Conservation (phyloP, 2,329 filamentous ascomycete genomes). For the Talaromyces amestolkiae region DNA sequence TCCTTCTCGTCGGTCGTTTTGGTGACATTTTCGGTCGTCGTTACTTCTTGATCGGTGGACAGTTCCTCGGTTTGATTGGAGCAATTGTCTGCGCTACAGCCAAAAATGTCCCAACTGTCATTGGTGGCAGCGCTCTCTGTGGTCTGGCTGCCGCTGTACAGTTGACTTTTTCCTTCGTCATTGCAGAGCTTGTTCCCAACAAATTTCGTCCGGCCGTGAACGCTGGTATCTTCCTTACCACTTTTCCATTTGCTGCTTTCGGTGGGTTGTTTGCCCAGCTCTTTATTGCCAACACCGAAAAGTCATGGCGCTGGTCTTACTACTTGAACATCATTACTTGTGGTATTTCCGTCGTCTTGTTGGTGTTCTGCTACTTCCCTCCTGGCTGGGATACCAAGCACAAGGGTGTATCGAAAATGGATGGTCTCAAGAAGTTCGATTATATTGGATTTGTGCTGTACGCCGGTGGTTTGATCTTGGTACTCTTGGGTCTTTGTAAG, state of each 20-base stretch:
- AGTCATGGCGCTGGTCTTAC: slow-evolving; percentile 52
- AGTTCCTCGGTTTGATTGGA: slow-evolving; percentile 35
- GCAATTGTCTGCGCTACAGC: slow-evolving; percentile 40
- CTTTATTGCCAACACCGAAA: slow-evolving; percentile 43
- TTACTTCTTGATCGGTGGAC: slow-evolving; percentile 32
- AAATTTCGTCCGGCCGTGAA: slow-evolving; percentile 35
- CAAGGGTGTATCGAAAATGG: slow-evolving; percentile 27
- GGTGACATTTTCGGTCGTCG: slow-evolving; percentile 39
- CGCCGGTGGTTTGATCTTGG: slow-evolving; percentile 41
- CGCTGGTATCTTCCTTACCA: slow-evolving; percentile 34
- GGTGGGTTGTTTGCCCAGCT: slow-evolving; percentile 50
- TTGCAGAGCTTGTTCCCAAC: slow-evolving; percentile 42
- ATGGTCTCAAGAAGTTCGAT: slow-evolving; percentile 48
- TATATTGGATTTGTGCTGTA: slow-evolving; percentile 47
- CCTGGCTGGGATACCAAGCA: slow-evolving; percentile 48
- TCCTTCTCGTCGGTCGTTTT: slow-evolving; percentile 34
- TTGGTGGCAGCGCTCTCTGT: slow-evolving; percentile 38
- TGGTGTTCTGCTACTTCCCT: slow-evolving; percentile 49
- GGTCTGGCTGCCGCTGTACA: slow-evolving; percentile 40
- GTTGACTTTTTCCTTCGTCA: slow-evolving; percentile 38
- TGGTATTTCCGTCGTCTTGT: slow-evolving; percentile 42
- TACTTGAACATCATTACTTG: slow-evolving; percentile 49
- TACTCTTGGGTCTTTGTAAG: slow-evolving; percentile 45
- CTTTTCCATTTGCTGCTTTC: slow-evolving; percentile 29
- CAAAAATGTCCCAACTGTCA: slow-evolving; percentile 36